Evolutionary conservation across 208 protist species (phyloP).

Genomic region (Wallacemonas rigidus): DNA sequence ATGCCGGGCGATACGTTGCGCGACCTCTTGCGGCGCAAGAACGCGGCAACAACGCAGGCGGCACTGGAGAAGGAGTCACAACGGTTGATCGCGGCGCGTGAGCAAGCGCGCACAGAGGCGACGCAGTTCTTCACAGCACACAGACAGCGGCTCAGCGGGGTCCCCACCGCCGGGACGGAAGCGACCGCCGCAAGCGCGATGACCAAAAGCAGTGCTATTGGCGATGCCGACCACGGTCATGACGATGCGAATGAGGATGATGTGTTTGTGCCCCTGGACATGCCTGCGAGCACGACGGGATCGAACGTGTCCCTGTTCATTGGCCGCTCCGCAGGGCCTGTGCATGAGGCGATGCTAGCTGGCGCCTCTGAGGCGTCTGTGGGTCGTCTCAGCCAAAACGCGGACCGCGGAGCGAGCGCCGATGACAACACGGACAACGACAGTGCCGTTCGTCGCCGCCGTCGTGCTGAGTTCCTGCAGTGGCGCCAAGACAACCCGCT

Average conservation of each 20-base stretch:
- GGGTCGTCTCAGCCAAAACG: not conserved
- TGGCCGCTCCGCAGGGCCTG: not conserved
- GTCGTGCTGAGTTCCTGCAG: conserved; percentile 55
- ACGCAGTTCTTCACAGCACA: conserved; percentile 34
- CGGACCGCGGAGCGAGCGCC: not conserved
- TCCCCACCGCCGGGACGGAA: too few relatives aligned
- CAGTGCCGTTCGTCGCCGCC: not conserved
- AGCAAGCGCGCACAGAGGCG: conserved; percentile 47
- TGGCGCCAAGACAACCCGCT: conserved; percentile 55
- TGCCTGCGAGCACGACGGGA: not conserved
- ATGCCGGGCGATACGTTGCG: conserved; percentile 83
- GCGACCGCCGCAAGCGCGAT: not conserved
- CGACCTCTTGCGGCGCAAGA: conserved; percentile 60
- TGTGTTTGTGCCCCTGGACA: conserved; percentile 16
- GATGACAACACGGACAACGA: not conserved
- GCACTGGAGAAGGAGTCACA: conserved; percentile 57
- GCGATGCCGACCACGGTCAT: not conserved
- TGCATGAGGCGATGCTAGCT: too few relatives aligned
- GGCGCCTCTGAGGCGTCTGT: too few relatives aligned
- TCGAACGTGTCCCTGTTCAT: conserved; percentile 13
- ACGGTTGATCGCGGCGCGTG: conserved; percentile 51
- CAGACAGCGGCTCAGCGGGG: not conserved
- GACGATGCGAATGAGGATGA: conserved; percentile 16
- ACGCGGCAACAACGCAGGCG: conserved; percentile 39
- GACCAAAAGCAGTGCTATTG: not conserved